Base-by-base conservation (phyloP, 1,284 basidiomycete genomes). In the Leccinum variabile region DNA sequence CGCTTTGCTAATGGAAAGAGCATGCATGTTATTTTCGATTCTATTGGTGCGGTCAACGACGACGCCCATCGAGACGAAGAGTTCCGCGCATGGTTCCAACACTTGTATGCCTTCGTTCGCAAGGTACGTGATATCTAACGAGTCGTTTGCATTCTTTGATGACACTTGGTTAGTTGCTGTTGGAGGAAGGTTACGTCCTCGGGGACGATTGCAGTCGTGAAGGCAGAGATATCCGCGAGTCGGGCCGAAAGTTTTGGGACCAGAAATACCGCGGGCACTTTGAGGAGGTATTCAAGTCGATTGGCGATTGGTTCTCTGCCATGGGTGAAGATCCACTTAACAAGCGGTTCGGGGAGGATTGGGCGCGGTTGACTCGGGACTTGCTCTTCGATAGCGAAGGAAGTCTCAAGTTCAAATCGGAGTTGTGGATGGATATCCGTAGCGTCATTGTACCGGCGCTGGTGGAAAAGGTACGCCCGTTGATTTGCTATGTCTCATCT, bases 121-220 rank as follows among this genome's bases (percentile, higher is more conserved):
- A 87, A 84, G 76, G 87, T 88, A 18, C 3, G 80, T 72, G 16
- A n/a, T 3, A 53, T 56, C 7, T 16, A 14, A 46, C 44, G 46
- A 33, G 9, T 32, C 18, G 13, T 33, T 5, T 4, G 5, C 57
- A 6, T 16, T 11, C 25, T 46, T 53, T 14, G 58, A 28, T 49
- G 41, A 49, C 41, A 33, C 5, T 50, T 33, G 67, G 68, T 68
- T 25, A 88, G 83, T 79, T 89, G 30, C 82, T 98, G 9, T 84
- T 97, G 64, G 91, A 97, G 72, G 85, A 93, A 0, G 96, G 96
- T 33, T 99, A 88, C 73, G 85, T 98, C 60, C 84, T 98, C 62
- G 89, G 94, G 68, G 88, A 92, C 2, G 82, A 86, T 41, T 94
- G 87, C 70, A 84, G 84, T 68, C 81, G 75, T 28, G 84, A 90